Conservation (phyloP, 2,329 filamentous ascomycete species). For the Sordariomycetes sp. region DNA sequence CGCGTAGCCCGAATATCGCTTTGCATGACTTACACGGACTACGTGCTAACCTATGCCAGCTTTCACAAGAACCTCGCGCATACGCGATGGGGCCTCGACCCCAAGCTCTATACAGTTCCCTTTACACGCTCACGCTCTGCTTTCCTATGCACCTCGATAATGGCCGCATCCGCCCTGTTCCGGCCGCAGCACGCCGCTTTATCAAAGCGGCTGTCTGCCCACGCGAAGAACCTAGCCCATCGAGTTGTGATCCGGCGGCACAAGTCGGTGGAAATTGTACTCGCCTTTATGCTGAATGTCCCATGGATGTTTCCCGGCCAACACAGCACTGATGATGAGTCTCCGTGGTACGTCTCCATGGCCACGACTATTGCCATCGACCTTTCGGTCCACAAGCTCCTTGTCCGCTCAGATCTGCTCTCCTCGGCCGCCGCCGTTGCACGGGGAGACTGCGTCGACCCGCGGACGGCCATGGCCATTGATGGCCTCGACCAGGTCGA, state of each 20-base stretch:
- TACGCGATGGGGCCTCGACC: constrained; percentile 62
- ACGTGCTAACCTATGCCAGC: constrained; percentile 19
- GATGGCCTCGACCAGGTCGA: constrained; percentile 56
- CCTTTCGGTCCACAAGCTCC: constrained; percentile 55
- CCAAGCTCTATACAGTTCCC: constrained; percentile 46
- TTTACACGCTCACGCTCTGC: constrained; percentile 57
- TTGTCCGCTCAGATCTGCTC: constrained; percentile 37
- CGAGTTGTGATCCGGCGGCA: constrained; percentile 47
- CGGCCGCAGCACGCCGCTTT: constrained; percentile 49
- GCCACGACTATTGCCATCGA: constrained; percentile 58
- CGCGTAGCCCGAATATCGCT: background rate
- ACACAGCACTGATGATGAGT: constrained; percentile 60
- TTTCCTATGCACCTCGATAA: constrained; percentile 59
- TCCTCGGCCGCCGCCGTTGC: constrained; percentile 32
- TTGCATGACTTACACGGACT: background rate
- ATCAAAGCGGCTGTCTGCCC: constrained; percentile 50
- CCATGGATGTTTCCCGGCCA: constrained; percentile 61
- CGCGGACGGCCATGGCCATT: constrained; percentile 48
- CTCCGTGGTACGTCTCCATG: constrained; percentile 57
- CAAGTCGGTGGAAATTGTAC: constrained; percentile 59
- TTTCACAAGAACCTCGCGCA: constrained; percentile 60
- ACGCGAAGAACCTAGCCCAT: constrained; percentile 48
- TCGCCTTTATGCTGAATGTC: constrained; percentile 64
- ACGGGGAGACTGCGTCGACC: constrained; percentile 55
- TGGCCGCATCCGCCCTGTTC: constrained; percentile 56